phyloP scores from a whole-genome alignment of 2,329 filamentous ascomycete genomes.

The Didymosphaeria variabile region DNA sequence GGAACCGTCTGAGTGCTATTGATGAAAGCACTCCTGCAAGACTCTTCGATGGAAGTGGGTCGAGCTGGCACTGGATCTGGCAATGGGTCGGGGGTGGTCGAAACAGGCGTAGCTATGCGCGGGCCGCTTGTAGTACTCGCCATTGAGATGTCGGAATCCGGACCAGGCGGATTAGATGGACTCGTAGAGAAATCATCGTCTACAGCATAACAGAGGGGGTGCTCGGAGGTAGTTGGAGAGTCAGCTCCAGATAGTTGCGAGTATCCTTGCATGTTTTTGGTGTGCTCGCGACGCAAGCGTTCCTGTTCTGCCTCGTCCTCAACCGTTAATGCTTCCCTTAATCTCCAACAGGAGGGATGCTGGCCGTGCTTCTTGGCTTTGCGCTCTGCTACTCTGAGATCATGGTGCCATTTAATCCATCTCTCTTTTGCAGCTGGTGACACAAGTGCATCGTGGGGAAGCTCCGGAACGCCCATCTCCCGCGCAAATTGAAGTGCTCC shows the following conservation, averaged over 20 bases:
- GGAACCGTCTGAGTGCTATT: constrained; percentile 55
- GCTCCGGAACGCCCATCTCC: constrained; percentile 76
- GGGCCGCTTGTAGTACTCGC: constrained; percentile 30
- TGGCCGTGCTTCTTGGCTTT: constrained; percentile 49
- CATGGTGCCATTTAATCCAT: constrained; percentile 78
- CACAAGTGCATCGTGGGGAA: constrained; percentile 80
- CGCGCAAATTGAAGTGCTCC: constrained; percentile 88
- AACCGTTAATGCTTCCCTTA: constrained; percentile 28
- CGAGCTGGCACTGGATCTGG: constrained; percentile 12
- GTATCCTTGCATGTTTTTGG: constrained; percentile 36
- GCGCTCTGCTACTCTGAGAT: constrained; percentile 70
- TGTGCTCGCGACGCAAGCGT: constrained; percentile 49
- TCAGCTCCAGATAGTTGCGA: constrained; percentile 21
- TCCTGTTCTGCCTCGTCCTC: constrained; percentile 46
- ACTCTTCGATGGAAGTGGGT: constrained; percentile 34
- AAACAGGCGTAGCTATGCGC: constrained; percentile 26
- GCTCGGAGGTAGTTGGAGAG: constrained; percentile 37
- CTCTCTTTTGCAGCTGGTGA: constrained; percentile 81
- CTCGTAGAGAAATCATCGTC: constrained; percentile 25
- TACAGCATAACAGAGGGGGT: constrained; percentile 24
- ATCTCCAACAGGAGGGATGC: constrained; percentile 39
- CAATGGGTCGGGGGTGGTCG: constrained; percentile 18
- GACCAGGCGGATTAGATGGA: constrained; percentile 27
- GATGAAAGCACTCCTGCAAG: constrained; percentile 52
- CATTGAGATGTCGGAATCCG: constrained; percentile 30